A percentile compares a stretch with the other conserved stretches of the same genome.
These are phyloP conservation scores for Mycena galopus DNA, from an alignment of 768 basidiomycete genomes.

Conservation along the genomic window DNA sequence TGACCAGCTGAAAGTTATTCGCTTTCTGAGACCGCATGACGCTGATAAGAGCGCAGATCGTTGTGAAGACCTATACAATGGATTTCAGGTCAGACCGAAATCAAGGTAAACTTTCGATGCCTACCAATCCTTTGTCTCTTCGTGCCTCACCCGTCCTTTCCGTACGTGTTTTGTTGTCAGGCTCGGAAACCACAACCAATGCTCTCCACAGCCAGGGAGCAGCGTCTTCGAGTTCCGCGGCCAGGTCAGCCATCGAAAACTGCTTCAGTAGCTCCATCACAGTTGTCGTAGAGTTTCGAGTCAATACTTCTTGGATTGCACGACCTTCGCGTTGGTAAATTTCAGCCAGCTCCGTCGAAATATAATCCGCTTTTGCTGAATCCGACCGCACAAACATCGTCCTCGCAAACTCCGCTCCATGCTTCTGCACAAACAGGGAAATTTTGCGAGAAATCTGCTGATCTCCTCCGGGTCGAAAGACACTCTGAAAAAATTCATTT, in stretches of 20 bases:
- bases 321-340: slow-evolving; percentile 11
- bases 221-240: neutral
- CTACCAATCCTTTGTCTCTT: neutral
- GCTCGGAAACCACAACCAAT: neutral
- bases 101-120: neutral
- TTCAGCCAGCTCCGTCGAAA: neutral
- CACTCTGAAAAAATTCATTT: too few relatives aligned
- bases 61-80: slow-evolving; percentile 30
- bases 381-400: slow-evolving; percentile 16
- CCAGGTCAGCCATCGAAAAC: slow-evolving; percentile 17
- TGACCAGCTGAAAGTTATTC: slow-evolving; percentile 30
- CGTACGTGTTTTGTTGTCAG: neutral
- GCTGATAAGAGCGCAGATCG: slow-evolving; percentile 24
- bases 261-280: slow-evolving; percentile 7
- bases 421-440: neutral
- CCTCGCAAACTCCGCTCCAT: slow-evolving; percentile 9
- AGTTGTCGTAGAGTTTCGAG: neutral
- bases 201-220: neutral
- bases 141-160: neutral
- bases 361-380: neutral
- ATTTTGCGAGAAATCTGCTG: too few relatives aligned
- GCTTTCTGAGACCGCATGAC: slow-evolving; percentile 24
- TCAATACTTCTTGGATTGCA: slow-evolving; percentile 19
- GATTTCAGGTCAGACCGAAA: too few relatives aligned
- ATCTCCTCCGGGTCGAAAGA: too few relatives aligned